Evolutionary conservation across 306 rosid species (phyloP).

Genomic region (Corylus heterophylla): DNA sequence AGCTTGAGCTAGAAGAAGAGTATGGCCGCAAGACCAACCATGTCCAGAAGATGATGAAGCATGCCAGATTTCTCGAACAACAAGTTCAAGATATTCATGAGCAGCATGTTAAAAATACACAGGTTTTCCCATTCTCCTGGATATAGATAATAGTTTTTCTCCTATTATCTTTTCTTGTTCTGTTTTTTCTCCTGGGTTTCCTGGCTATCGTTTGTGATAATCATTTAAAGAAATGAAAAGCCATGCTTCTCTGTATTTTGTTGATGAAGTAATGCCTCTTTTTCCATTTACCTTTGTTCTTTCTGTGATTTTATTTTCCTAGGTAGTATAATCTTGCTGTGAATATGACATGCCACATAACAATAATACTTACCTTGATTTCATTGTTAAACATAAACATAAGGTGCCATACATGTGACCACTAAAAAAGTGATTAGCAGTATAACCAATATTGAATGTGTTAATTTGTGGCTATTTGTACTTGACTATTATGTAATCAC

Average conservation of each 20-base stretch:
- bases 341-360: not conserved
- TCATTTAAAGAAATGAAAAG: not conserved
- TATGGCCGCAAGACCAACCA: slow-evolving; percentile 39
- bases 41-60: slow-evolving; percentile 46
- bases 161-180: not conserved
- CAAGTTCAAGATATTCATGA: slow-evolving; percentile 67
- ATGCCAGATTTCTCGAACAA: slow-evolving; percentile 51
- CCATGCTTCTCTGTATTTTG: not conserved
- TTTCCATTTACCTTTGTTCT: not conserved
- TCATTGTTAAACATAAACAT: not conserved
- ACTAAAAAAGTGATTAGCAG: not conserved
- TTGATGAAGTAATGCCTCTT: not conserved
- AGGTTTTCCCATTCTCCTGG: slow-evolving; percentile 51
- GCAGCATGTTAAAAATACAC: slow-evolving; percentile 62
- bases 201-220: not conserved
- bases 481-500: too few relatives aligned
- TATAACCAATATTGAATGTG: not conserved
- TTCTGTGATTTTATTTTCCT: not conserved
- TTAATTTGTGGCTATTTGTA: not conserved
- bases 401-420: not conserved
- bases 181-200: not conserved
- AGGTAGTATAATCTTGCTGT: not conserved
- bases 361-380: not conserved
- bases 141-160: slow-evolving; percentile 14
- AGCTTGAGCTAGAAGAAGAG: slow-evolving; percentile 54